A percentile compares a stretch with the other conserved stretches of the same genome.
These are phyloP conservation scores for Mesostigma viride DNA, from an alignment of 139 green algal species.

Conservation along the genomic window DNA sequence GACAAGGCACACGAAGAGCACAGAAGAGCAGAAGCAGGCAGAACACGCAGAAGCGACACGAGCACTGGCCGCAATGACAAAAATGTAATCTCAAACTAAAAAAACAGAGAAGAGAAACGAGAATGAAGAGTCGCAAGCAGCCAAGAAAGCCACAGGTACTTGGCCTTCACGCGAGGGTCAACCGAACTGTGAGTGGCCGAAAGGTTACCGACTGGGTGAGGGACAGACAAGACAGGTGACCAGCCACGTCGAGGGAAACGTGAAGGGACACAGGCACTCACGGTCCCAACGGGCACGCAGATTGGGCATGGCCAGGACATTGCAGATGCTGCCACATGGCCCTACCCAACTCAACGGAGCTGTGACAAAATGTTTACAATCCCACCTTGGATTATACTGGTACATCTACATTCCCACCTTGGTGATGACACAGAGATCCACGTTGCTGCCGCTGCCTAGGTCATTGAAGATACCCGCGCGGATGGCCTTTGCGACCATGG, in stretches of 20 bases:
- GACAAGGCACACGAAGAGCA: no score
- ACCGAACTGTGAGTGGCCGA: no score
- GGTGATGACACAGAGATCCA: constrained; percentile 94
- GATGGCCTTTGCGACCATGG: constrained; percentile 54
- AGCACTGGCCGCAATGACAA: not conserved
- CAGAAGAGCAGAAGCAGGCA: no score
- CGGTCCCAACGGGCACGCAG: no score
- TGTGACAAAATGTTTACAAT: not conserved
- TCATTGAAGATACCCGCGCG: constrained; percentile 89
- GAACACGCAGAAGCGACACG: no score
- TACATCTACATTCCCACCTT: constrained; percentile 35
- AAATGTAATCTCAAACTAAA: not conserved
- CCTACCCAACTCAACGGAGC: not conserved
- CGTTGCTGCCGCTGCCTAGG: constrained; percentile 88
- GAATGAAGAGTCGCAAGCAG: no score
- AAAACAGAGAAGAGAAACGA: constrained; percentile 10
- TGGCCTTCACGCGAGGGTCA: no score
- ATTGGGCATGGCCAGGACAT: not conserved
- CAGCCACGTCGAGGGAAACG: no score
- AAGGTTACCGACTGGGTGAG: no score
- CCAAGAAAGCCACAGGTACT: no score
- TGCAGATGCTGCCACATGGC: not conserved
- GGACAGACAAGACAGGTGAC: no score
- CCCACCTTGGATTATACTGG: not conserved
- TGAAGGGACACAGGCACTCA: no score